These are phyloP conservation scores for Scedosporium boydii DNA, from an alignment of 2,329 filamentous ascomycete genomes.

Conservation along the genomic window DNA sequence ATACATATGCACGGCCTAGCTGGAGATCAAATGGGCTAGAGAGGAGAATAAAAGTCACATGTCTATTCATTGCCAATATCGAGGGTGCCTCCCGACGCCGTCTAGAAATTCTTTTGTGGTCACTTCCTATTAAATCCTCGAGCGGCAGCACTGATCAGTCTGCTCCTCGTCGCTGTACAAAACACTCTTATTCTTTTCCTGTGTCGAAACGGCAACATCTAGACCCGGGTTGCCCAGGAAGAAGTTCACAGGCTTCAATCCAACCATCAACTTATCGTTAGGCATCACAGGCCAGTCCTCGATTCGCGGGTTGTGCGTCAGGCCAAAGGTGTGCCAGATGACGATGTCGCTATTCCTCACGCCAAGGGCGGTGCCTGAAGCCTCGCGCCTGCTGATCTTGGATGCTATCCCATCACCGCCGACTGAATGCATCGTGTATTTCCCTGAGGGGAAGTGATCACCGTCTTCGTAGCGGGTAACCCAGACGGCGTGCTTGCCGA, in stretches of 20 bases:
- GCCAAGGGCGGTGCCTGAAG: conserved; percentile 24
- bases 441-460: conserved; percentile 32
- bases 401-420: conserved; percentile 28
- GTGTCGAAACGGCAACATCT: conserved; percentile 34
- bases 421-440: conserved; percentile 36
- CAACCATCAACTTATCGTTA: conserved; percentile 42
- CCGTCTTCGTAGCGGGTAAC: conserved; percentile 32
- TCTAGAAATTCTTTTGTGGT: too few species aligned
- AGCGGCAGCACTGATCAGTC: too few species aligned
- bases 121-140: too few species aligned
- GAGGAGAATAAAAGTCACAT: too few species aligned
- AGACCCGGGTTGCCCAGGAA: conserved; percentile 40
- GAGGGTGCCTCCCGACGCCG: too few species aligned
- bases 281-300: conserved; percentile 66
- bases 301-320: conserved; percentile 55
- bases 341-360: conserved; percentile 42
- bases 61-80: too few species aligned
- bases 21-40: too few species aligned
- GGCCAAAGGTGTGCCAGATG: conserved; percentile 48
- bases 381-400: conserved; percentile 25
- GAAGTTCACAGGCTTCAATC: conserved; percentile 44
- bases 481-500: conserved; percentile 33
- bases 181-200: conserved; percentile 24
- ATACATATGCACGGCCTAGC: too few species aligned
- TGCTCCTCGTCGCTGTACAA: conserved; percentile 2